Percentiles rank a stretch among this genome's conserved stretches.
phyloP scores from a whole-genome alignment of 2,329 filamentous ascomycete genomes.

The Dendryphion nanum region DNA sequence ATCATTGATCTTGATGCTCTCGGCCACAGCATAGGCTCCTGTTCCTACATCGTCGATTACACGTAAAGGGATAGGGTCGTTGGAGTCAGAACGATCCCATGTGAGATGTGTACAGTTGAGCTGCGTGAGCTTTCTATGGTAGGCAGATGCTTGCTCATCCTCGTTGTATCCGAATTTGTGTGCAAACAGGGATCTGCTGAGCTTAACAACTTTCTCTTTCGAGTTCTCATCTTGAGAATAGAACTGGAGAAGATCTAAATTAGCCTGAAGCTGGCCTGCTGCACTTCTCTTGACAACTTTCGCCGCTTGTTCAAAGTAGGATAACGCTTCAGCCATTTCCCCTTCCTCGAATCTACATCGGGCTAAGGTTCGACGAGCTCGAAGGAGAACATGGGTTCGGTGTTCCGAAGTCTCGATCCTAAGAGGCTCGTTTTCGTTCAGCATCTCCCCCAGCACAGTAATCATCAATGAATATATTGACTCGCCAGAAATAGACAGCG shows the following conservation, averaged over 20 bases:
- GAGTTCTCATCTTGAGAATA: not conserved
- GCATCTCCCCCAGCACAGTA: too few relatives aligned
- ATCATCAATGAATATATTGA: too few relatives aligned
- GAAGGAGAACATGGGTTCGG: slow-evolving; percentile 1
- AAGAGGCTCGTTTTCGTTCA: not conserved
- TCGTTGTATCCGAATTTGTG: slow-evolving; percentile 3
- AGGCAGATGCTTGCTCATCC: slow-evolving; percentile 5
- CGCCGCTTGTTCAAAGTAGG: not conserved
- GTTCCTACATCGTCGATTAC: slow-evolving; percentile 9
- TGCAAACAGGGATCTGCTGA: slow-evolving; percentile 3
- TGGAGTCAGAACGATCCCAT: not conserved
- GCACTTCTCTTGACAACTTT: not conserved
- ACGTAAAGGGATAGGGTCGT: slow-evolving; percentile 6
- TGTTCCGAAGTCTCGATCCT: slow-evolving; percentile 8
- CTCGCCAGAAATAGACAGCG: not conserved
- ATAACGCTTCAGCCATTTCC: slow-evolving; percentile 5
- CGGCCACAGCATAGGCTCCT: slow-evolving; percentile 13
- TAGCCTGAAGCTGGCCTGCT: slow-evolving; percentile 3
- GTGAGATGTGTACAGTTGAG: slow-evolving; percentile 7
- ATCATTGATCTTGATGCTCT: slow-evolving; percentile 9
- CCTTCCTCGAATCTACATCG: slow-evolving; percentile 6
- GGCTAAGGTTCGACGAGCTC: slow-evolving; percentile 2
- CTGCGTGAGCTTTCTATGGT: slow-evolving; percentile 2
- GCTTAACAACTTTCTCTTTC: slow-evolving; percentile 2
- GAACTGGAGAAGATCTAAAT: slow-evolving; percentile 3